A percentile compares a stretch with the other conserved stretches of the same genome.
phyloP scores from a whole-genome alignment of 2,329 filamentous ascomycete species.

The Chaetomium globosum region DNA sequence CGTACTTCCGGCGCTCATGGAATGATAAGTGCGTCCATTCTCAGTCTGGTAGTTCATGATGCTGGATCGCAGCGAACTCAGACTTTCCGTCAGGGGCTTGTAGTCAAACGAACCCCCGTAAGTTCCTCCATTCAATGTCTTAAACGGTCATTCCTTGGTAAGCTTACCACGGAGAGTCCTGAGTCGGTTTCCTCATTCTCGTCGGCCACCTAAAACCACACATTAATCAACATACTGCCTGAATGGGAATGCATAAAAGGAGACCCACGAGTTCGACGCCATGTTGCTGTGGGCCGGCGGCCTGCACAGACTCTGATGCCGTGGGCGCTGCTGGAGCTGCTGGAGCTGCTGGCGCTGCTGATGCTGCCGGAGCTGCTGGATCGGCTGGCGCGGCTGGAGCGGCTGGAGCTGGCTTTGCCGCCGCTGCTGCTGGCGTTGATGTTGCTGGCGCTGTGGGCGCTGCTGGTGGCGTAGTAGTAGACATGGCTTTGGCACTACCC shows the following conservation, averaged over 20 bases:
- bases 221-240: not conserved
- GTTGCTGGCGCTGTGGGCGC: too few species aligned
- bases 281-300: not conserved
- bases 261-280: not conserved
- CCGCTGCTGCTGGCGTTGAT: too few species aligned
- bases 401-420: too few species aligned
- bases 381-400: too few species aligned
- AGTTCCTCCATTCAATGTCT: not conserved
- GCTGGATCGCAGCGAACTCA: slow-evolving; percentile 29
- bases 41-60: slow-evolving; percentile 31
- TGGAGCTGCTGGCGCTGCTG: too few species aligned
- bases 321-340: too few species aligned
- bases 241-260: not conserved
- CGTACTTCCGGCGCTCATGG: slow-evolving; percentile 33
- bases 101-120: not conserved
- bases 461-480: not conserved
- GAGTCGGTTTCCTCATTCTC: not conserved
- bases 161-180: not conserved
- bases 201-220: not conserved
- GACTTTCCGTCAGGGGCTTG: slow-evolving; percentile 8
- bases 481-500: not conserved
- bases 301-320: not conserved
- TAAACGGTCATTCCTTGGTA: not conserved
- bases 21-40: slow-evolving; percentile 34
- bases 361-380: too few species aligned